Conservation (phyloP, 1,284 basidiomycete genomes). For the Trichosporon ovoides region DNA sequence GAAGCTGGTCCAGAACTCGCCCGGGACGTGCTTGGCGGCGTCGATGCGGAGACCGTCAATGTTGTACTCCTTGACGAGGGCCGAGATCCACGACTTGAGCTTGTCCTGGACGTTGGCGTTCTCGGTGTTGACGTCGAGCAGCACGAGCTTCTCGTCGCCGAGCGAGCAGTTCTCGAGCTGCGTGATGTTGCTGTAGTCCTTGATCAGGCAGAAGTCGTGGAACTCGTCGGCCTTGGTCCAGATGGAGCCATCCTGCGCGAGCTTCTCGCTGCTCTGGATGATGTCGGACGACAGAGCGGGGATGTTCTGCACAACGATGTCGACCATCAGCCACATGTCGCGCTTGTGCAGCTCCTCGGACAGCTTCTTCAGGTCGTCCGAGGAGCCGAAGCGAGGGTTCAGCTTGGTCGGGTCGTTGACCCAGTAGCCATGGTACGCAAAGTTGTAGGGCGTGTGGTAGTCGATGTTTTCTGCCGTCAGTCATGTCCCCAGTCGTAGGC, state of each 20-base stretch:
- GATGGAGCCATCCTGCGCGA: conserved; percentile 29
- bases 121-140: conserved; percentile 69
- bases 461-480: conserved; percentile 57
- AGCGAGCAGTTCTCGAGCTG: conserved; percentile 70
- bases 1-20: conserved; percentile 52
- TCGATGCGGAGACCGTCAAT: conserved; percentile 68
- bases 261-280: conserved; percentile 22
- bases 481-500: background rate
- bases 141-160: conserved; percentile 61
- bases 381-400: conserved; percentile 64
- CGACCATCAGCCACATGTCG: conserved; percentile 72
- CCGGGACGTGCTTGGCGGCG: conserved; percentile 59
- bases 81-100: conserved; percentile 60
- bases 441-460: conserved; percentile 58
- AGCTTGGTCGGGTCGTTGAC: conserved; percentile 58
- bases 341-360: conserved; percentile 61
- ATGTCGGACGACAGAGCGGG: conserved; percentile 49
- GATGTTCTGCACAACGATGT: conserved; percentile 70
- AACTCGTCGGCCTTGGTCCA: conserved; percentile 50
- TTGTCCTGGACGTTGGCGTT: conserved; percentile 56
- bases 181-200: conserved; percentile 58
- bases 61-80: conserved; percentile 59
- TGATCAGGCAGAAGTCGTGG: conserved; percentile 61
- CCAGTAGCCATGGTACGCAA: conserved; percentile 49
- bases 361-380: conserved; percentile 63